phyloP scores from a whole-genome alignment of 108 stramenopile genomes.

The Skeletonema marinoi region DNA sequence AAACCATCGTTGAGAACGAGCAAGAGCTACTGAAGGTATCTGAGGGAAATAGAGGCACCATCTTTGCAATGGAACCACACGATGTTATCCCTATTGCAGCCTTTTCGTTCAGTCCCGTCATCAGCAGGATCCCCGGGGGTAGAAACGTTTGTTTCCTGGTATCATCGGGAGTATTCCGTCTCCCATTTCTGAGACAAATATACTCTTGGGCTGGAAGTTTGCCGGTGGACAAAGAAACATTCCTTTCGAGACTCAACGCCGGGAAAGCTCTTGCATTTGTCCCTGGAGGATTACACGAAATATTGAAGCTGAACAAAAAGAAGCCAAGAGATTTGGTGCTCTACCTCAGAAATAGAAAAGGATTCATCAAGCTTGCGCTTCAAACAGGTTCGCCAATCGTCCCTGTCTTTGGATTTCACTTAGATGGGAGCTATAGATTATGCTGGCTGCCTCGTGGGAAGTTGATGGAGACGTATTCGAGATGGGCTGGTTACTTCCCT shows the following conservation, averaged over 20 bases:
- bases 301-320: slow-evolving; percentile 29
- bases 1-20: slow-evolving; percentile 54
- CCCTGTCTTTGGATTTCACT: slow-evolving; percentile 78
- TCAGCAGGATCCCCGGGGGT: slow-evolving; percentile 44
- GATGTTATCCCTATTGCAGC: slow-evolving; percentile 57
- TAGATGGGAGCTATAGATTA: slow-evolving; percentile 51
- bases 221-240: slow-evolving; percentile 54
- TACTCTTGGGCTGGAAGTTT: slow-evolving; percentile 44
- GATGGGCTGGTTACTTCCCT: slow-evolving; percentile 45
- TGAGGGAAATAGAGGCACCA: slow-evolving; percentile 35
- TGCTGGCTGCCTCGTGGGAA: slow-evolving; percentile 44
- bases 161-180: slow-evolving; percentile 45
- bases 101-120: slow-evolving; percentile 44
- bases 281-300: slow-evolving; percentile 66
- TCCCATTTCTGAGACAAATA: slow-evolving; percentile 59
- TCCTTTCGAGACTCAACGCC: slow-evolving; percentile 35
- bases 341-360: slow-evolving; percentile 77
- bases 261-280: slow-evolving; percentile 48
- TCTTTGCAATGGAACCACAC: slow-evolving; percentile 58
- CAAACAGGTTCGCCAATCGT: slow-evolving; percentile 74
- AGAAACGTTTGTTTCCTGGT: slow-evolving; percentile 32
- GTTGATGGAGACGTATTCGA: slow-evolving; percentile 34
- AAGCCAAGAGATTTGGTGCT: slow-evolving; percentile 50
- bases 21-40: slow-evolving; percentile 32
- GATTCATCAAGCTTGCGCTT: slow-evolving; percentile 86